Conservation (phyloP, 2,329 filamentous ascomycete genomes). For the Fusarium sp. region DNA sequence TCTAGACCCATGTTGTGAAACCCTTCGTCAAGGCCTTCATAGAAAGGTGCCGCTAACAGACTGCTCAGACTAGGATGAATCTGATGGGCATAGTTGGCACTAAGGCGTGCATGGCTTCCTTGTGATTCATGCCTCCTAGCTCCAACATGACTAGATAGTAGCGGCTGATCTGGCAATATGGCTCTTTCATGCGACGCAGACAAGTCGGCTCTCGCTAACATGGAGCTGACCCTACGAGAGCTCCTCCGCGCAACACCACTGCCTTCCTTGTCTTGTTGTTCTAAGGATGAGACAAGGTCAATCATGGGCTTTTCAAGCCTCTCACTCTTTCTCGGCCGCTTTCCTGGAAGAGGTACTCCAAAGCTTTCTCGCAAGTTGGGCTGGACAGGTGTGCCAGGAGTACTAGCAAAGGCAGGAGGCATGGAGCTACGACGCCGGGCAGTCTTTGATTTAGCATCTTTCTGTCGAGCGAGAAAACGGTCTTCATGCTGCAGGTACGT, state of each 20-base stretch:
- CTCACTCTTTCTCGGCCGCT: slow-evolving; percentile 63
- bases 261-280: slow-evolving; percentile 69
- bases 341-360: slow-evolving; percentile 65
- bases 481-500: slow-evolving; percentile 78
- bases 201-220: slow-evolving; percentile 86
- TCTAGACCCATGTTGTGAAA: slow-evolving; percentile 78
- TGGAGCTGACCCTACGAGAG: slow-evolving; percentile 86
- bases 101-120: slow-evolving; percentile 52
- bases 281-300: slow-evolving; percentile 76
- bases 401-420: slow-evolving; percentile 75
- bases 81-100: slow-evolving; percentile 56
- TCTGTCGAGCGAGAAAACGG: slow-evolving; percentile 58
- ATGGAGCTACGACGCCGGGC: slow-evolving; percentile 70
- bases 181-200: slow-evolving; percentile 85
- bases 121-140: slow-evolving; percentile 78
- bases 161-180: slow-evolving; percentile 76
- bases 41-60: slow-evolving; percentile 74
- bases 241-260: slow-evolving; percentile 65
- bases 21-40: slow-evolving; percentile 75
- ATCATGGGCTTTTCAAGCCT: slow-evolving; percentile 63
- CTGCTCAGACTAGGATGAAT: slow-evolving; percentile 66
- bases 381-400: slow-evolving; percentile 79
- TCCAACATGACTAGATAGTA: slow-evolving; percentile 52
- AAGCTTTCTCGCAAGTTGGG: slow-evolving; percentile 81
- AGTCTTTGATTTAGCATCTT: slow-evolving; percentile 57